Percentiles rank a stretch among this genome's conserved stretches.
phyloP scores from a whole-genome alignment of 345 rosid species.

The Gossypium rotundifolium region DNA sequence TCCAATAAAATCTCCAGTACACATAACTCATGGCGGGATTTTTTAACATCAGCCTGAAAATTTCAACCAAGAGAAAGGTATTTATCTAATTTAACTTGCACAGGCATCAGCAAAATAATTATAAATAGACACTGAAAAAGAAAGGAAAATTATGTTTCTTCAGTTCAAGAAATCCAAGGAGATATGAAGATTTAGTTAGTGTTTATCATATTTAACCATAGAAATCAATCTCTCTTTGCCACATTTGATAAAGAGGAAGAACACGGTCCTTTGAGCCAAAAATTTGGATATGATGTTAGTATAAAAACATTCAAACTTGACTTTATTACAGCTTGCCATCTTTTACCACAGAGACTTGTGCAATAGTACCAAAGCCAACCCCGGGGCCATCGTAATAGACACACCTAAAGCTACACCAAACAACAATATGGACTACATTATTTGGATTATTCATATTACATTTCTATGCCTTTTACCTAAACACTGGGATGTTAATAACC shows the following conservation, averaged over 20 bases:
- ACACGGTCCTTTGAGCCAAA: not conserved
- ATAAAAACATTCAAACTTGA: not conserved
- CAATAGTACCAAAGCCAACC: not conserved
- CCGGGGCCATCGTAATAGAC: not conserved
- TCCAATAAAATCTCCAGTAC: constrained; percentile 55
- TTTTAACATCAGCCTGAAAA: constrained; percentile 54
- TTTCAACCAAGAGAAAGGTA: constrained; percentile 2
- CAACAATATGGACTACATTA: not conserved
- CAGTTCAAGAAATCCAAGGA: not conserved
- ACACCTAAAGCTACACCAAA: not conserved
- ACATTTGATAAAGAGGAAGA: not conserved
- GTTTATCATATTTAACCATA: not conserved
- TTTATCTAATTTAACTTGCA: constrained; percentile 8
- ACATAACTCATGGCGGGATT: constrained; percentile 43
- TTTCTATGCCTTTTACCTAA: not conserved
- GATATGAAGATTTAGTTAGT: not conserved
- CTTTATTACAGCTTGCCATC: not conserved
- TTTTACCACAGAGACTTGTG: not conserved
- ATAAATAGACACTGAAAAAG: not conserved
- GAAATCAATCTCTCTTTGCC: not conserved
- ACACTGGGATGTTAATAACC: not conserved
- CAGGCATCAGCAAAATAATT: not conserved
- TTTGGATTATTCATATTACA: not conserved
- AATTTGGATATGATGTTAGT: not conserved
- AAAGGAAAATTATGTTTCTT: not conserved